Evolutionary conservation across 2,329 filamentous ascomycete species (phyloP), one percentile per base, ranked within the genome.

Genomic region (Phialocephala subalpina): DNA sequence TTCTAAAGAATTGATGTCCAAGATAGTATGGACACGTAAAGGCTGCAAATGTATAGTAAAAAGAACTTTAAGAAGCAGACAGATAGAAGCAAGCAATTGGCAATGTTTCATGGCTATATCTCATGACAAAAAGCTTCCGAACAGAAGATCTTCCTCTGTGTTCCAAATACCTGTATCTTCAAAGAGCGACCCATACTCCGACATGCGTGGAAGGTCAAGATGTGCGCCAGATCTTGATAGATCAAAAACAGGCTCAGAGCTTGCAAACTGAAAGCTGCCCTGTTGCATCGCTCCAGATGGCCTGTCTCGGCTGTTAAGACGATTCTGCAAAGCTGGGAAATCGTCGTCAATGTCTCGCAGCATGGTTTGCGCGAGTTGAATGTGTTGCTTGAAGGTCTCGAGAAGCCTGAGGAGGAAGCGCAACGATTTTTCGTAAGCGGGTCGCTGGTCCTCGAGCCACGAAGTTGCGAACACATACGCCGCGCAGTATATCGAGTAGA

Each of bases 321-420:
- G 45, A 22, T 49, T 9, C 45, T 25, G 45, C n/a, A 49, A 49
- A 22, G 11, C 45, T 7, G 45, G 64, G 22, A 60, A 67, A 16
- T 63, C 58, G 6, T 29, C 40, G 29, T 67, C 60, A 29, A 67
- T 47, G 53, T 67, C 64, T 56, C 52, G 47, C n/a, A 57, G 25
- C 25, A 67, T 52, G 38, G 61, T 60, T 9, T 27, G 53, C 18
- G 60, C 47, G 18, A 67, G 25, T n/a, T 38, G 56, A 16, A 61
- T 52, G 16, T 58, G n/a, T 8, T 9, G 42, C 53, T 63, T 60
- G 57, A 67, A 61, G 8, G 58, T 55, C n/a, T 57, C 53, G 3
- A 67, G n/a, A 29, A 38, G 40, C 18, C 58, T 58, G 2, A 67
- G 40, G 11, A 67, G 47, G 36, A 63, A 67, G 25, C 61, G 52